Evolutionary conservation across 106 monocot species (phyloP).

Genomic region (Alisma plantagoaquatica): DNA sequence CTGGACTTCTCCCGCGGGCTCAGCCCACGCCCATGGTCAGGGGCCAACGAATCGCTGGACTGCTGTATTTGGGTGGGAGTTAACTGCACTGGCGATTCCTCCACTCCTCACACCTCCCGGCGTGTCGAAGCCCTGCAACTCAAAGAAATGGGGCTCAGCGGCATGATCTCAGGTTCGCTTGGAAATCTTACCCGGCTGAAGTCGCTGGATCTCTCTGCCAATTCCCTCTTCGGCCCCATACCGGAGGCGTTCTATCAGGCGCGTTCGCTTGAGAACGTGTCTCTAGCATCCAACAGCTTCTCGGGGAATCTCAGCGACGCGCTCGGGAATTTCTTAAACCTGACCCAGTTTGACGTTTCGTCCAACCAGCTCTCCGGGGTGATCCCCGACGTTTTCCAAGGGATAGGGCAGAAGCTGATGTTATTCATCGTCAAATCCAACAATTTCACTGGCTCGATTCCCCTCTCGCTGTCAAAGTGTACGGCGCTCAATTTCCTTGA

Average conservation of each 20-base stretch:
- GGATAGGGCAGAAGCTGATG: constrained; percentile 28
- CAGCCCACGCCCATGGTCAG: no score
- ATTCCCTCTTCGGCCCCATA: constrained; percentile 14
- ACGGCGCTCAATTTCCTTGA: constrained; percentile 27
- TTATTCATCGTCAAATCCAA: constrained; percentile 36
- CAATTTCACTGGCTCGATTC: constrained; percentile 39
- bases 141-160: constrained; percentile 23
- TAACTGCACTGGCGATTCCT: no score
- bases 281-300: constrained; percentile 33
- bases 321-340: constrained; percentile 23
- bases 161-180: constrained; percentile 22
- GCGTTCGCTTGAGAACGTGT: constrained; percentile 31
- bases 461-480: constrained; percentile 24
- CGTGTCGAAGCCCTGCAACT: constrained; percentile 33
- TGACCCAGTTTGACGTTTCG: constrained; percentile 32
- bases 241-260: constrained; percentile 37
- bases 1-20: no score
- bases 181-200: constrained; percentile 11
- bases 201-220: constrained; percentile 25
- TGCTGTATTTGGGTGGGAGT: constrained; percentile 66
- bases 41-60: no score
- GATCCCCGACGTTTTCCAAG: constrained; percentile 55
- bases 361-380: constrained; percentile 36
- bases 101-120: no score
- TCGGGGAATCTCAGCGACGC: constrained; percentile 23